Percentiles rank a stretch among this genome's conserved stretches.
These are phyloP conservation scores for Phytopythium boreale DNA, from an alignment of 352 stramenopile genomes.

Conservation along the genomic window DNA sequence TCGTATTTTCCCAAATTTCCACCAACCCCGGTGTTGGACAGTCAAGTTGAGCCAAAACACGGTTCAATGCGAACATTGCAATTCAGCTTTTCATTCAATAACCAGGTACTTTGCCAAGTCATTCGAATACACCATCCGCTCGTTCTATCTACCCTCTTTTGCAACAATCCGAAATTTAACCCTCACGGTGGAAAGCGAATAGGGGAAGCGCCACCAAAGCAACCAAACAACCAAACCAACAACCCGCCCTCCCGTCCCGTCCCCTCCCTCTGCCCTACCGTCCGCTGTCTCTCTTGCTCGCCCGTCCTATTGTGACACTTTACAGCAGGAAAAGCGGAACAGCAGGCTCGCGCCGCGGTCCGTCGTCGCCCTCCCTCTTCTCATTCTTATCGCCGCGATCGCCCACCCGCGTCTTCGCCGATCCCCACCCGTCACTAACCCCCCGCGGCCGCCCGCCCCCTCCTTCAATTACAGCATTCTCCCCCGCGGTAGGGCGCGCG, in stretches of 20 bases:
- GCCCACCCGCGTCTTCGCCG: background rate
- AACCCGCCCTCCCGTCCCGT: no score
- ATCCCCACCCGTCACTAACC: background rate
- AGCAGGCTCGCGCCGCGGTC: no score
- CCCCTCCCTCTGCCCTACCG: background rate
- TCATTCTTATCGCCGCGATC: constrained; percentile 2
- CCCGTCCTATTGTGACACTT: background rate
- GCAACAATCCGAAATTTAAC: background rate
- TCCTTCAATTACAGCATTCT: background rate
- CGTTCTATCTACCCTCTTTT: background rate
- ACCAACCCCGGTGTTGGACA: background rate
- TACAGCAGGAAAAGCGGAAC: background rate
- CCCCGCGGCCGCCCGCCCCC: no score
- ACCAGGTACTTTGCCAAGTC: no score
- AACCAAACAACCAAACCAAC: background rate
- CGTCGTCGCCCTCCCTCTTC: background rate
- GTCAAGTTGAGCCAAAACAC: background rate
- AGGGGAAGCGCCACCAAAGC: background rate
- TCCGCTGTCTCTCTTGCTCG: background rate
- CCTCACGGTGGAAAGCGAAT: background rate
- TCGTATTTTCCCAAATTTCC: background rate
- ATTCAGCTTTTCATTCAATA: background rate
- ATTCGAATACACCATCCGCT: no score
- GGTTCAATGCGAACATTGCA: background rate
- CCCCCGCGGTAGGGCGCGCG: background rate